Base-by-base conservation (phyloP, 2,329 filamentous ascomycete species). In the Dactylellina leptospora region DNA sequence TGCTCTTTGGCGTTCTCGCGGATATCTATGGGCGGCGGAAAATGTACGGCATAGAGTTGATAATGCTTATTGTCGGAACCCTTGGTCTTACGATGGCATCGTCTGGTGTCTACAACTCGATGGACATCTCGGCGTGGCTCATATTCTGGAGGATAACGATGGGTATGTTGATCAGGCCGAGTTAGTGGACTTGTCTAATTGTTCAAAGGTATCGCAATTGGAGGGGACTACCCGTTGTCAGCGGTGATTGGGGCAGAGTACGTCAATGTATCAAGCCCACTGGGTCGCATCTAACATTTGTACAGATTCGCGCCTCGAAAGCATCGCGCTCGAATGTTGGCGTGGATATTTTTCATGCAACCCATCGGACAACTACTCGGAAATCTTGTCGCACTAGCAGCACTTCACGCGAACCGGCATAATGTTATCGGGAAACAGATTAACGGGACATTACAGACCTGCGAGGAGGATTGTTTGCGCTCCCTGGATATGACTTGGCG, bases 221-320 rank as follows among this genome's bases (percentile, higher is more conserved):
- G 86, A 13, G 87, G 85, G 13, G 87, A 90, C 78, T 90, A 90
- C 77, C 88, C 88, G 0, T 80, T 90, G 1, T 86, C 83, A 45
- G 87, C 87, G 0, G 85, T 89, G 6, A 90, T 90, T 30, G 88
- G 87, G 0, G 85, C 87, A 0, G 88, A 90, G 81, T 89, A 84
- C 81, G 18, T 22, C 28, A 20, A 45, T 40, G 27, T n/a, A 27
- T n/a, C 8, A 44, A 18, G 4, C 11, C 40, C 11, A 51, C 27
- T 40, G 22, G 48, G 22, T 53, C 20, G 11, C 51, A 61, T 47
- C 82, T 81, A 33, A 22, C 4, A 16, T 11, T 13, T 36, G 4
- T 56, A 4, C 28, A 56, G 53, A 73, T 83, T 83, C 59, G 81
- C 82, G 2, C 81, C 82, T 0, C 89, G 86, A 0, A 84, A 84